phyloP scores from a whole-genome alignment of 2,329 filamentous ascomycete genomes.

The Sclerotinia borealis region DNA sequence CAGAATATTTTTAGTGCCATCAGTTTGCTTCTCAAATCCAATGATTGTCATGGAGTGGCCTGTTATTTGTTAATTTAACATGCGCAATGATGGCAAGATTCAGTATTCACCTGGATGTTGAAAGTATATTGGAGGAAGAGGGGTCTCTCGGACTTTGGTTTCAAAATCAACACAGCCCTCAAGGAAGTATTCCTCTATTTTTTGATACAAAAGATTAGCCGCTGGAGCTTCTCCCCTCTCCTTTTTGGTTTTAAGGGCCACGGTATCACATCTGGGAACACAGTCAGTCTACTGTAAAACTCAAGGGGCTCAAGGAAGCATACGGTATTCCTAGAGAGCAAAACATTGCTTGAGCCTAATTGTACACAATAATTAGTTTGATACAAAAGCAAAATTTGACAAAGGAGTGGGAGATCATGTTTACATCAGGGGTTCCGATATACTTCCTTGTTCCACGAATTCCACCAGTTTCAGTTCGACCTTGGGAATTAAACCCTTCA shows the following conservation, averaged over 20 bases:
- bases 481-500: conserved; percentile 68
- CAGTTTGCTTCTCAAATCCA: conserved; percentile 65
- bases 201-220: conserved; percentile 49
- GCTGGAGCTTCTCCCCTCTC: conserved; percentile 16
- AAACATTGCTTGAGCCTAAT: conserved; percentile 73
- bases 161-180: conserved; percentile 43
- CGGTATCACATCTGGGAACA: conserved; percentile 53
- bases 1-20: conserved; percentile 63
- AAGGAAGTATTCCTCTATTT: conserved; percentile 70
- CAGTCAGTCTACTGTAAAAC: conserved; percentile 7
- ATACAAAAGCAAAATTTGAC: neutral
- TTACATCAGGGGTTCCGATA: conserved; percentile 85
- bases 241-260: conserved; percentile 48
- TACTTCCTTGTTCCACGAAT: conserved; percentile 88
- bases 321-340: conserved; percentile 60
- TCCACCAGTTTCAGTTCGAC: conserved; percentile 76
- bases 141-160: conserved; percentile 63
- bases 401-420: conserved; percentile 2
- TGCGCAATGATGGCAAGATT: neutral
- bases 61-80: conserved; percentile 23
- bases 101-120: conserved; percentile 62
- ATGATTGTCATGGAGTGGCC: conserved; percentile 90
- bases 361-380: neutral
- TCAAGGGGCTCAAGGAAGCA: conserved; percentile 25
- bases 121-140: conserved; percentile 79